phyloP scores from a whole-genome alignment of 768 basidiomycete species.

The Gymnopilus dilepis region DNA sequence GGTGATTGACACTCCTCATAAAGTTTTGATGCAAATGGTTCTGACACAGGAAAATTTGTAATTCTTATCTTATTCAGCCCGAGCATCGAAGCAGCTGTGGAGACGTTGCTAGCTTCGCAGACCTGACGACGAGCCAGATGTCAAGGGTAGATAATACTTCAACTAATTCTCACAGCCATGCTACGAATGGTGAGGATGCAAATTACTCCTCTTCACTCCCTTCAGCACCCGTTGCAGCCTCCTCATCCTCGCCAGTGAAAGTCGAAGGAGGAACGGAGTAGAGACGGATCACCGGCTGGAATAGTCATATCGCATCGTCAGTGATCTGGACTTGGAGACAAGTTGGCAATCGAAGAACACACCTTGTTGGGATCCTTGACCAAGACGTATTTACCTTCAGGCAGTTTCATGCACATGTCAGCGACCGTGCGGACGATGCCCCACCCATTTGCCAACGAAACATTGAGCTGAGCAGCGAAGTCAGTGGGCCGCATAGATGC shows the following conservation, averaged over 20 bases:
- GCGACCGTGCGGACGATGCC: slow-evolving; percentile 96
- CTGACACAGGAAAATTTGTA: slow-evolving; percentile 11
- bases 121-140: slow-evolving; percentile 22
- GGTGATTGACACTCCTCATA: slow-evolving; percentile 49
- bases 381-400: slow-evolving; percentile 96
- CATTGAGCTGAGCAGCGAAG: slow-evolving; percentile 93
- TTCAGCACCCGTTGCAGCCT: slow-evolving; percentile 47
- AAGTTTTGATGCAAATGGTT: slow-evolving; percentile 13
- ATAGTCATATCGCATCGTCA: slow-evolving; percentile 26
- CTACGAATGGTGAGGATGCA: slow-evolving; percentile 1
- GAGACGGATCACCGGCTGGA: slow-evolving; percentile 88
- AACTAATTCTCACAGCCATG: neutral
- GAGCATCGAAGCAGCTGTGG: slow-evolving; percentile 83
- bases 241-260: slow-evolving; percentile 85
- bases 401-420: slow-evolving; percentile 94
- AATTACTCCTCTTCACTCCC: slow-evolving; percentile 42
- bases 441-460: slow-evolving; percentile 96
- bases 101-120: slow-evolving; percentile 69
- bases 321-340: slow-evolving; percentile 13
- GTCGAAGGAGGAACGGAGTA: slow-evolving; percentile 91
- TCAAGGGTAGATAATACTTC: neutral
- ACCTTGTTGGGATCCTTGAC: slow-evolving; percentile 99
- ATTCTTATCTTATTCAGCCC: slow-evolving; percentile 47
- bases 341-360: slow-evolving; percentile 29
- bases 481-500: slow-evolving; percentile 94